phyloP scores from a whole-genome alignment of 352 stramenopile genomes.

The Pythium insidiosum region DNA sequence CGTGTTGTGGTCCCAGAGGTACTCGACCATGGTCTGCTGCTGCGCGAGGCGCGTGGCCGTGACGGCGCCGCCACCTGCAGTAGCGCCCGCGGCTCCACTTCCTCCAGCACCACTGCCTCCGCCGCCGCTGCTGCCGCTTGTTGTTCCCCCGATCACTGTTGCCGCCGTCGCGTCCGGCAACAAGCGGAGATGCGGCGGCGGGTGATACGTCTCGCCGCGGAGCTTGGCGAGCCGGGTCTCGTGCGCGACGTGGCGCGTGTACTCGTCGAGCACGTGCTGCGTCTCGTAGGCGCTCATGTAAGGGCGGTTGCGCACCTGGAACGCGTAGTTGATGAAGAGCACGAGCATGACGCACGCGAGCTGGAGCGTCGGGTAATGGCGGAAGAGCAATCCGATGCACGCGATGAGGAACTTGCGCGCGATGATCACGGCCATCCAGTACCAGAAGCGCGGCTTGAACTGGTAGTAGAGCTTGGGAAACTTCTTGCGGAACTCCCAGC shows the following conservation, averaged over 20 bases:
- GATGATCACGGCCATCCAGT: constrained; percentile 81
- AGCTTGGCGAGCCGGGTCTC: constrained; percentile 48
- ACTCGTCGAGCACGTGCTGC: constrained; percentile 49
- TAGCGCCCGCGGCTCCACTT: constrained; percentile 14
- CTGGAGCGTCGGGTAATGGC: constrained; percentile 64
- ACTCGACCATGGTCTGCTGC: constrained; percentile 36
- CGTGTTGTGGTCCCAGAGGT: constrained; percentile 77
- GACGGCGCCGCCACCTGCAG: too few relatives aligned
- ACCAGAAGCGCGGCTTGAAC: constrained; percentile 78
- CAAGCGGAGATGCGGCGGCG: constrained; percentile 40
- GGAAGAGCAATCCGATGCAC: constrained; percentile 58
- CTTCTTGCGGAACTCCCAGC: constrained; percentile 63
- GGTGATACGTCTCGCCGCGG: constrained; percentile 37
- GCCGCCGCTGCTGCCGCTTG: too few relatives aligned
- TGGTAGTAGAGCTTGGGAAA: constrained; percentile 84
- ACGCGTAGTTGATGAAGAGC: constrained; percentile 65
- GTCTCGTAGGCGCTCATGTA: constrained; percentile 72
- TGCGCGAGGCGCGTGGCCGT: too few relatives aligned
- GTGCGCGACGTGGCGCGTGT: constrained; percentile 31
- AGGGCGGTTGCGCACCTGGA: constrained; percentile 59
- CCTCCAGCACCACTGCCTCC: background rate
- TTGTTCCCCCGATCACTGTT: too few relatives aligned
- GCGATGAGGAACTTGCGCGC: constrained; percentile 67
- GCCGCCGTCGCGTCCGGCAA: too few relatives aligned
- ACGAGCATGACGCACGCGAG: constrained; percentile 70